A percentile compares a stretch with the other conserved stretches of the same genome.
Conservation (phyloP, 805 yeast genomes). For the Komagataella ulmi region DNA sequence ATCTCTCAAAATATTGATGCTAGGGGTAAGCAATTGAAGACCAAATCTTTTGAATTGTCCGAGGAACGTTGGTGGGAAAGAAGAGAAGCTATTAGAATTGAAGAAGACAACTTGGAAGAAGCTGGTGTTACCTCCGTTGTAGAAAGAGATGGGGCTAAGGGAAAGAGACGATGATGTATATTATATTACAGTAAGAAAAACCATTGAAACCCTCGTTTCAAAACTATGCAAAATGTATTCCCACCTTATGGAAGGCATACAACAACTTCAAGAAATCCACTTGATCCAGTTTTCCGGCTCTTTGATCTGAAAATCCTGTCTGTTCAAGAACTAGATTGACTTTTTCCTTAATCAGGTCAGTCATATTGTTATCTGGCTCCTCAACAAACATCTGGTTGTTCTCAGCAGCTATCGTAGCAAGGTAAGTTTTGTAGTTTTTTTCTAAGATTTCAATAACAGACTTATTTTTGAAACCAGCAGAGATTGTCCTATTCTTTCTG, state of each 20-base stretch:
- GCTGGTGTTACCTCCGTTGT: slow-evolving; percentile 86
- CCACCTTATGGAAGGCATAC: slow-evolving; percentile 93
- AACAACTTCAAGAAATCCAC: slow-evolving; percentile 79
- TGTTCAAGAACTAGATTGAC: slow-evolving; percentile 63
- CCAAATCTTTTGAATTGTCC: slow-evolving; percentile 78
- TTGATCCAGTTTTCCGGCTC: slow-evolving; percentile 92
- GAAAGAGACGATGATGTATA: slow-evolving; percentile 37
- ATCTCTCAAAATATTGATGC: slow-evolving; percentile 75
- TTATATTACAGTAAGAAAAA: slow-evolving; percentile 1
- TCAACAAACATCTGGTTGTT: slow-evolving; percentile 34
- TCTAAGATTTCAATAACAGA: slow-evolving; percentile 74
- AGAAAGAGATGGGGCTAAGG: slow-evolving; percentile 48
- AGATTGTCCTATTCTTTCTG: slow-evolving; percentile 83
- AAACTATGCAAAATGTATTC: slow-evolving; percentile 80
- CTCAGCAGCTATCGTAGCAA: slow-evolving; percentile 34
- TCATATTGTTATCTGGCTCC: slow-evolving; percentile 24
- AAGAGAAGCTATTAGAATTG: slow-evolving; percentile 78
- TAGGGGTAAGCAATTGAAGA: slow-evolving; percentile 82
- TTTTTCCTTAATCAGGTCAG: slow-evolving; percentile 46
- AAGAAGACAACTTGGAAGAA: slow-evolving; percentile 84
- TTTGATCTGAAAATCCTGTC: slow-evolving; percentile 71
- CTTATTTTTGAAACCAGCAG: slow-evolving; percentile 81
- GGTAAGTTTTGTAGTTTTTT: slow-evolving; percentile 72
- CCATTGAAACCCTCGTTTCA: neutral
- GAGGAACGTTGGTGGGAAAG: slow-evolving; percentile 99